Base-by-base conservation (phyloP, 768 basidiomycete species). In the Suillus subluteus region DNA sequence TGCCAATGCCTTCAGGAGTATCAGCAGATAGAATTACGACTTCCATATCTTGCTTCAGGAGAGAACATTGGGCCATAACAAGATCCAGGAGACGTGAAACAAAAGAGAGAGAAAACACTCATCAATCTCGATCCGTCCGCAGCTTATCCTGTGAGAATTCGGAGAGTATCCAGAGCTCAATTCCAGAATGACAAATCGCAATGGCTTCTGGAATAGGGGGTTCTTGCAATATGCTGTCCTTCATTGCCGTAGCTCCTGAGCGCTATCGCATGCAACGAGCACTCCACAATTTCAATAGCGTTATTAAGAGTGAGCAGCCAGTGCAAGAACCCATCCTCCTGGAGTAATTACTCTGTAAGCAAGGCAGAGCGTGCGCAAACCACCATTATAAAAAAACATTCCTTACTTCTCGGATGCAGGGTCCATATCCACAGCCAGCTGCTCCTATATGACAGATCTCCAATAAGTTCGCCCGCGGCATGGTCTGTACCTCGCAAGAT, bases 61-160 rank as follows among this genome's bases (percentile, higher is more conserved):
- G 82, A 91, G 84, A 92, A 98, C 9, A 92, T 82, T 83, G 65
- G 50, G 62, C 40, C 38, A 16, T 40, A 62, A 62, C 64, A 43
- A 55, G 58, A 52, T 18, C 26, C 54, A 30, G 30, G 30, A 55
- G 30, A 18, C 54, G 18, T 9, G 9, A 8, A 48, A 52, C 50
- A 26, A 52, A 21, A 48, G 70, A 58, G 40, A 50, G 13, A 21
- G 6, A 23, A 74, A 32, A 65, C 12, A 50, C 43, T 44, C 65
- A 83, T 86, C 97, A 68, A 99, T 99, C 76, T 98, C 97, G 74
- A 99, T 98, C 97, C 1, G 97, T 99, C 78, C 98, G 96, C 1
- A 98, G 83, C 78, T 99, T 99, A 80, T 99, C 96, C 96, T 43
- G 97, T 98, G 61, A 98, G 80, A 76, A 98, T 97, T 96, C 97